Evolutionary conservation across 331 rosid genomes (phyloP).

Genomic region (Phaseolus coccineus): DNA sequence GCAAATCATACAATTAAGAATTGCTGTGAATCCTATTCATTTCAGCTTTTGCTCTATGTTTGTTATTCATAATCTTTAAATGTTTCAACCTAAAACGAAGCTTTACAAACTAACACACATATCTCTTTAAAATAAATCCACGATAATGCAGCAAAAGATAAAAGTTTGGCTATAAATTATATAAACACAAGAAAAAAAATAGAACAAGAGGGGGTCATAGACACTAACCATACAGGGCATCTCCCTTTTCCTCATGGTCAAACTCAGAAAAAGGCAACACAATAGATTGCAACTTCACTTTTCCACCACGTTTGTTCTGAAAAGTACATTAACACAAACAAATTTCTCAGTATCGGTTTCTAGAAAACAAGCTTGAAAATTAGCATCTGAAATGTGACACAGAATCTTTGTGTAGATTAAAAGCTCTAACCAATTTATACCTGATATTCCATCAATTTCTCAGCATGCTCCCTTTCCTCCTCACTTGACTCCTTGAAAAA

Average conservation of each 20-base stretch:
- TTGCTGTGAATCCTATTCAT: not conserved
- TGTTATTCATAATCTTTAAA: not conserved
- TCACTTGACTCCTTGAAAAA: conserved; percentile 84
- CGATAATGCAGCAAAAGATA: not conserved
- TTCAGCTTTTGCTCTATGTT: not conserved
- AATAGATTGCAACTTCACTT: conserved; percentile 70
- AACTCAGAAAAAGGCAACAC: conserved; percentile 72
- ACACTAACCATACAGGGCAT: conserved; percentile 68
- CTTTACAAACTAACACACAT: not conserved
- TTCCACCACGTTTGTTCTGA: conserved; percentile 80
- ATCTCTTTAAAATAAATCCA: not conserved
- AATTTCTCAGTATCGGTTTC: not conserved
- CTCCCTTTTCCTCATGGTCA: conserved; percentile 74
- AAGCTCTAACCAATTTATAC: conserved; percentile 36
- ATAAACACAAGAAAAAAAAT: not conserved
- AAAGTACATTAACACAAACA: not conserved
- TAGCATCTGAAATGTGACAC: not conserved
- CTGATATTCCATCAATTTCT: conserved; percentile 86
- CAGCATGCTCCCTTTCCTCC: conserved; percentile 89
- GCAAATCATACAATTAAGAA: not conserved
- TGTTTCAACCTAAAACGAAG: too few relatives aligned
- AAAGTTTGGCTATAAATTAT: not conserved
- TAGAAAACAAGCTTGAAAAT: conserved; percentile 5
- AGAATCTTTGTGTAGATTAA: not conserved
- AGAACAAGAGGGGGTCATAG: not conserved